Base-by-base conservation (phyloP, 1,284 basidiomycete species). In the Austroboletus niveus region DNA sequence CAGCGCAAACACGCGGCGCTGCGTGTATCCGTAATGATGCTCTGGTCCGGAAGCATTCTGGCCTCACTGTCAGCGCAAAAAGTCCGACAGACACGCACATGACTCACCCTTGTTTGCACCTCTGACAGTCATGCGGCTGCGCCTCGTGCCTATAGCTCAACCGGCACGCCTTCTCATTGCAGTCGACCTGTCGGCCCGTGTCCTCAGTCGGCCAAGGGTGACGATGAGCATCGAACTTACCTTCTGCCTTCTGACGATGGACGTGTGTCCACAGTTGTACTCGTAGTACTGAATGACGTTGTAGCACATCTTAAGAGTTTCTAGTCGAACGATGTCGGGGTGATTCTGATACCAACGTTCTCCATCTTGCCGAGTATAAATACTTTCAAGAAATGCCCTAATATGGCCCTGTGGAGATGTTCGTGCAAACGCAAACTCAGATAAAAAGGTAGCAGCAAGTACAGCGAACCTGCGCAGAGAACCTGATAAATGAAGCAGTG, bases 141-240 rank as follows among this genome's bases (percentile, higher is more conserved):
- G 42, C 57, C 6, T 54, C 60, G 55, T 81, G 80, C 31, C 47
- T 57, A 14, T 49, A 22, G 51, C 79, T 80, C 49, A 72, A 55
- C 14, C 57, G 62, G 48, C 79, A 81, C 11, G 58, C 54, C 41
- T 55, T 49, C 3, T 51, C 53, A 51, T 74, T 71, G 57, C 79
- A 81, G 55, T 80, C 78, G 12, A 81, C 63, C 80, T 81, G 38
- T 10, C 38, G 30, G 27, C 44, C 40, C 40, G 11, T 20, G 43
- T 41, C 15, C 42, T 43, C 12, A 14, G 40, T 27, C 34, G 20
- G 24, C 17, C 24, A 32, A 29, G 30, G 47, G 52, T 42, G 30
- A 22, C 31, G 35, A 35, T 8, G 42, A 8, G 9, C 20, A 27
- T 2, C 6, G n/a, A 32, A 30, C 64, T 31, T 60, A 78, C 78